Evolutionary conservation across 2,329 filamentous ascomycete species (phyloP).

Genomic region (Botryotinia calthae): DNA sequence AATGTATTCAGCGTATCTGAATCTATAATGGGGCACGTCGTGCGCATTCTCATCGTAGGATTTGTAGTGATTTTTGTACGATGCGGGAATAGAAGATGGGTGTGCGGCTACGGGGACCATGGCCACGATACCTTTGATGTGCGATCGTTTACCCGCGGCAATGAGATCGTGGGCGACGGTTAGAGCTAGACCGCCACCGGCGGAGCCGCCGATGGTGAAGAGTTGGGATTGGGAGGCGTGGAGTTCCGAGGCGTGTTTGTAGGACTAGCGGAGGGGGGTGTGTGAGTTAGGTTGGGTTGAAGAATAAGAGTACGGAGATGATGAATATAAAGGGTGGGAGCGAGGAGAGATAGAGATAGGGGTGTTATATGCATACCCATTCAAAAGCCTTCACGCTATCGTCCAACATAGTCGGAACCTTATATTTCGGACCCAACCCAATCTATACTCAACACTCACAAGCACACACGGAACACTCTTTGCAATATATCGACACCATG

Average conservation of each 20-base stretch:
- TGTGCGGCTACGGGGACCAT: constrained; percentile 32
- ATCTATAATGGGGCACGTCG: constrained; percentile 29
- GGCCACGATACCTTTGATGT: constrained; percentile 30
- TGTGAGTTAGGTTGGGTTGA: too few relatives aligned
- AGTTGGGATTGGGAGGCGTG: constrained; percentile 17
- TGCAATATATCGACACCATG: constrained; percentile 54
- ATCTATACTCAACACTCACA: constrained; percentile 56
- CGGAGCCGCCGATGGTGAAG: constrained; percentile 32
- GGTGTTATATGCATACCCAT: background rate
- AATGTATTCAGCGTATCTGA: constrained; percentile 27
- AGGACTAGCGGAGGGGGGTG: background rate
- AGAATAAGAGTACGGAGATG: too few relatives aligned
- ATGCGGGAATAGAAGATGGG: constrained; percentile 25
- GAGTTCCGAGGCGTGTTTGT: constrained; percentile 22
- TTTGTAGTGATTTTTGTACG: constrained; percentile 26
- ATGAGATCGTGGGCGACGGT: constrained; percentile 30
- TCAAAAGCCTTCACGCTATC: constrained; percentile 2
- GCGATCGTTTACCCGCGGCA: constrained; percentile 18
- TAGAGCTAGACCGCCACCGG: constrained; percentile 32
- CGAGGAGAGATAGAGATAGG: background rate
- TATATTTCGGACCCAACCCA: background rate
- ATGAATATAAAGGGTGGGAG: background rate
- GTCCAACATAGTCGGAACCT: constrained; percentile 13
- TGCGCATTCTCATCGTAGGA: constrained; percentile 27
- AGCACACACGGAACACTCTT: constrained; percentile 50